Evolutionary conservation across 306 rosid species (phyloP).

Genomic region (Vicia sativa): DNA sequence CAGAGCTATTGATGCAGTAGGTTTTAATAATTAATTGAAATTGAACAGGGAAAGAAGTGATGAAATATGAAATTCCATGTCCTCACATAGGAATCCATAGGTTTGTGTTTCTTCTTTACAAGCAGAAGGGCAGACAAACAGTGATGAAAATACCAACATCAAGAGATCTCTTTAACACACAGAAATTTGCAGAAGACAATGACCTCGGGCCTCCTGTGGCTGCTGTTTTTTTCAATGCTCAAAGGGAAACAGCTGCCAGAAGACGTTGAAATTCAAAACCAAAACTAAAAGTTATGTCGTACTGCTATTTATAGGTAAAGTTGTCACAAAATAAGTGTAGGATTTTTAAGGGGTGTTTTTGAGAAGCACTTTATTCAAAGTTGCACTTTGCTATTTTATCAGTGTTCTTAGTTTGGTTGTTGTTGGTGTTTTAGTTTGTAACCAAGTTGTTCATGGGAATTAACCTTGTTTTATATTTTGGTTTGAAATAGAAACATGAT

Average conservation of each 20-base stretch:
- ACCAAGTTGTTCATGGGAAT: background rate
- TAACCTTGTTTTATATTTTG: background rate
- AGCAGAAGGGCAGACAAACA: conserved; percentile 67
- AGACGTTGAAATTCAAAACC: conserved; percentile 52
- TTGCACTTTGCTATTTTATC: background rate
- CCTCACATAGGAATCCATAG: conserved; percentile 93
- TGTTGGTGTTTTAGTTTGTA: background rate
- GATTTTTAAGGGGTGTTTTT: background rate
- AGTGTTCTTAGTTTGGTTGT: background rate
- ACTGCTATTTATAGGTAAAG: background rate
- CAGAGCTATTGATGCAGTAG: no score
- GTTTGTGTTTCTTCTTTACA: conserved; percentile 76
- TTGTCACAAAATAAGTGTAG: conserved; percentile 1
- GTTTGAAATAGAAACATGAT: background rate
- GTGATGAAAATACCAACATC: conserved; percentile 49
- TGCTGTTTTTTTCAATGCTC: conserved; percentile 88
- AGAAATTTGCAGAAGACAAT: conserved; percentile 62
- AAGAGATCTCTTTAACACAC: conserved; percentile 63
- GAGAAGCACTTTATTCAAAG: background rate
- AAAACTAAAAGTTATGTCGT: background rate
- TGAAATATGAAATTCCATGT: conserved; percentile 74
- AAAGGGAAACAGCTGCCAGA: conserved; percentile 84
- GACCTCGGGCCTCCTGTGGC: conserved; percentile 83
- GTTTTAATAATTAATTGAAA: background rate
- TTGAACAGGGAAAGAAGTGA: conserved; percentile 64